These are phyloP conservation scores for Ceratobasidium sp. DNA, from an alignment of 1,284 basidiomycete species.

Conservation along the genomic window DNA sequence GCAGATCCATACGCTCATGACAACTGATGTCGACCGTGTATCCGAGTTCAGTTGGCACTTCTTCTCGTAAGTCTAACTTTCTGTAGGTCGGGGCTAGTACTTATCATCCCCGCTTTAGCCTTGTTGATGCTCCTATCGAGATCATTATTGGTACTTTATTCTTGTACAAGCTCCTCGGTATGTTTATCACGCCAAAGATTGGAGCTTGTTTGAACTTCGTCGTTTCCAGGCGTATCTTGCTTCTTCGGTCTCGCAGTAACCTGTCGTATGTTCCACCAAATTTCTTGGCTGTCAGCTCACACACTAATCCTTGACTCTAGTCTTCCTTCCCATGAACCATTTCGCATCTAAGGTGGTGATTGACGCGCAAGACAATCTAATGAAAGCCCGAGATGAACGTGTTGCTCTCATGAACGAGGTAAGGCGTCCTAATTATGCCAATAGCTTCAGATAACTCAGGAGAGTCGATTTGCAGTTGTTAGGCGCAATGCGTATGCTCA, in stretches of 20 bases:
- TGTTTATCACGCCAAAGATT: constrained; percentile 44
- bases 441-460: constrained; percentile 11
- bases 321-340: constrained; percentile 89
- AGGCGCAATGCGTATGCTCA: constrained; percentile 91
- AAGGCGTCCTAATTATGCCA: constrained; percentile 10
- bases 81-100: not conserved
- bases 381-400: constrained; percentile 90
- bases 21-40: constrained; percentile 89
- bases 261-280: constrained; percentile 50
- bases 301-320: constrained; percentile 39
- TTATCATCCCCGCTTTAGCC: constrained; percentile 40
- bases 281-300: not conserved
- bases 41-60: constrained; percentile 84
- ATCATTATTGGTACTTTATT: constrained; percentile 81
- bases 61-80: constrained; percentile 61
- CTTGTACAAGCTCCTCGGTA: constrained; percentile 80
- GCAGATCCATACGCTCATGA: constrained; percentile 88
- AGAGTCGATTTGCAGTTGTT: constrained; percentile 63
- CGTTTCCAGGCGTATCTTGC: constrained; percentile 62
- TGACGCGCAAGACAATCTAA: constrained; percentile 82
- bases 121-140: constrained; percentile 83
- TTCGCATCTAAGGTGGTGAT: constrained; percentile 86
- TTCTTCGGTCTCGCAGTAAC: constrained; percentile 85
- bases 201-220: not conserved
- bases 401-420: constrained; percentile 92